Percentiles rank a stretch among this genome's conserved stretches.
phyloP scores from a whole-genome alignment of 1,284 basidiomycete species.

The Ustilago vetiveriae region DNA sequence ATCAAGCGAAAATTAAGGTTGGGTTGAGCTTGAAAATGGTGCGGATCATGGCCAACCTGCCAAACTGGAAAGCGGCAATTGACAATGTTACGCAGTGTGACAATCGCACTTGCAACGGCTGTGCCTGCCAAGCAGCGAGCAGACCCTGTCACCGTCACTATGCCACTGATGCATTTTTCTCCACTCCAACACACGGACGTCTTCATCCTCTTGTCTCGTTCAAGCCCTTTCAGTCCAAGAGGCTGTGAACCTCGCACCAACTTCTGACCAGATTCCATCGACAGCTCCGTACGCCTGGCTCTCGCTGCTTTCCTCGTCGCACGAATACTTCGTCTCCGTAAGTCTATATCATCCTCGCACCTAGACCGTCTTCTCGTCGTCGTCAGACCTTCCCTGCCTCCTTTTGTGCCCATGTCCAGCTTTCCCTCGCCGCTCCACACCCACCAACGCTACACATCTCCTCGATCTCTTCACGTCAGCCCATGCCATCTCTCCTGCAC shows the following conservation, averaged over 20 bases:
- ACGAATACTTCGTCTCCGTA: too few species aligned
- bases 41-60: background rate
- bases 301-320: too few species aligned
- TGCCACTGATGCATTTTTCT: background rate
- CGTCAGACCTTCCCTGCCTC: background rate
- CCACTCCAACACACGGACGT: background rate
- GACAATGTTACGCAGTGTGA: too few species aligned
- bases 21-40: background rate
- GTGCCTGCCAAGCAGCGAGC: slow-evolving; percentile 5
- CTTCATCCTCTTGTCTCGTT: background rate
- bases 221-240: too few species aligned
- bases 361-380: background rate
- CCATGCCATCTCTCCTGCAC: background rate
- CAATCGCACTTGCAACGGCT: too few species aligned
- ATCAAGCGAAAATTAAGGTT: too few species aligned
- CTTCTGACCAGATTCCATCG: too few species aligned
- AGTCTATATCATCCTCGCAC: background rate
- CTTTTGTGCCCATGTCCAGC: background rate
- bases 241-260: too few species aligned
- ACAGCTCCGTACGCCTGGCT: too few species aligned
- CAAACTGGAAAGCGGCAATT: background rate
- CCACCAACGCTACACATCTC: background rate
- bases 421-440: background rate
- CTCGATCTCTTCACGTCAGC: background rate
- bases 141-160: background rate